These are phyloP conservation scores for Stephania cephalantha DNA, from an alignment of 164 flowering plant genomes.

Conservation along the genomic window DNA sequence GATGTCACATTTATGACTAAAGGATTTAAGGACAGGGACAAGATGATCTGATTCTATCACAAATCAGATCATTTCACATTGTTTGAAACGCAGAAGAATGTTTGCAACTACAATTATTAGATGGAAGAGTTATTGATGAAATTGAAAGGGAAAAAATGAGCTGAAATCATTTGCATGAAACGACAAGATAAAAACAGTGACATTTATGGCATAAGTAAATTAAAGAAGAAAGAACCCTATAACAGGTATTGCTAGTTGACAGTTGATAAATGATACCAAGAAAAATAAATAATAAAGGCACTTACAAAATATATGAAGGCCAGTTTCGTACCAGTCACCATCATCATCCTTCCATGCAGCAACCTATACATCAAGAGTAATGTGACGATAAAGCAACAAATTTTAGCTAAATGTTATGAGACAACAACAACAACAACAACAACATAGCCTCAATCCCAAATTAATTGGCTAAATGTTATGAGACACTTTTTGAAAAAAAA, in stretches of 20 bases:
- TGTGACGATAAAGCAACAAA: background rate
- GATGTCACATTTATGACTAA: background rate
- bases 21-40: background rate
- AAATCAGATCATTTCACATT: background rate
- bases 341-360: conserved; percentile 98
- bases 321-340: conserved; percentile 99
- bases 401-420: too few relatives aligned
- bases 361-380: conserved; percentile 35
- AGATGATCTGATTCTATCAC: background rate
- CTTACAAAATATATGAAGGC: conserved; percentile 97
- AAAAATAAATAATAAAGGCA: background rate
- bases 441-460: too few relatives aligned
- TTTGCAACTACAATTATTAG: background rate
- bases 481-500: too few relatives aligned
- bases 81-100: background rate
- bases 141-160: background rate
- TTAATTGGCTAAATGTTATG: too few relatives aligned
- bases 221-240: background rate
- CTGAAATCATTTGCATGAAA: background rate
- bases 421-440: too few relatives aligned
- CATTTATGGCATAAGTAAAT: background rate
- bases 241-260: background rate
- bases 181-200: background rate
- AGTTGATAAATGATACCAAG: background rate
- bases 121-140: background rate